These are phyloP conservation scores for Barnettozyma wickerhamii DNA, from an alignment of 805 yeast genomes.

Conservation along the genomic window DNA sequence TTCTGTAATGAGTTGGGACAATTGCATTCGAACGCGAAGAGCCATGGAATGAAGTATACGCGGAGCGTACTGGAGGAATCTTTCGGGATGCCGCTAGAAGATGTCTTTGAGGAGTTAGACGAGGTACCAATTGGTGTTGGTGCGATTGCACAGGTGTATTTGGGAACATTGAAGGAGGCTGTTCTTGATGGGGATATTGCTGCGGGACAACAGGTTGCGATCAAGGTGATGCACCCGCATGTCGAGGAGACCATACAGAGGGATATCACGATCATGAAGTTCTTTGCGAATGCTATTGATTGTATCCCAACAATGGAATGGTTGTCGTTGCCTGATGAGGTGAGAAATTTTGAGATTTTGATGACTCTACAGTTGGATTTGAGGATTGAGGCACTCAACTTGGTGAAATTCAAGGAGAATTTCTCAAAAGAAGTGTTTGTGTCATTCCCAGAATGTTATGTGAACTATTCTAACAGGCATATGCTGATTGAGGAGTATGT, in stretches of 20 bases:
- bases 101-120: slow-evolving; percentile 75
- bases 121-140: slow-evolving; percentile 91
- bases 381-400: slow-evolving; percentile 82
- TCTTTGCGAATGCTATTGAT: slow-evolving; percentile 70
- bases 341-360: slow-evolving; percentile 75
- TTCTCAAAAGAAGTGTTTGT: slow-evolving; percentile 56
- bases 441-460: slow-evolving; percentile 76
- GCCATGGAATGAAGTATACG: slow-evolving; percentile 66
- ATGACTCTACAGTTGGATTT: slow-evolving; percentile 89
- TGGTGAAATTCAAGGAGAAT: slow-evolving; percentile 65
- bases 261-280: slow-evolving; percentile 78
- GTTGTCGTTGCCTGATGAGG: slow-evolving; percentile 94
- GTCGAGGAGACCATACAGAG: slow-evolving; percentile 70
- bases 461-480: slow-evolving; percentile 57
- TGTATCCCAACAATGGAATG: slow-evolving; percentile 93
- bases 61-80: slow-evolving; percentile 52
- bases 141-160: slow-evolving; percentile 94
- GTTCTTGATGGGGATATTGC: slow-evolving; percentile 27
- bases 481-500: slow-evolving; percentile 85
- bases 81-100: slow-evolving; percentile 52
- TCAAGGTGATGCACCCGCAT: slow-evolving; percentile 88
- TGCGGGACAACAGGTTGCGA: slow-evolving; percentile 65
- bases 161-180: slow-evolving; percentile 55
- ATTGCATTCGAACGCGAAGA: slow-evolving; percentile 78
- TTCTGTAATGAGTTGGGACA: slow-evolving; percentile 73